Evolutionary conservation across 2,329 filamentous ascomycete genomes (phyloP), one percentile per base, ranked within the genome.

Genomic region (Arthrobotrys megalospora): DNA sequence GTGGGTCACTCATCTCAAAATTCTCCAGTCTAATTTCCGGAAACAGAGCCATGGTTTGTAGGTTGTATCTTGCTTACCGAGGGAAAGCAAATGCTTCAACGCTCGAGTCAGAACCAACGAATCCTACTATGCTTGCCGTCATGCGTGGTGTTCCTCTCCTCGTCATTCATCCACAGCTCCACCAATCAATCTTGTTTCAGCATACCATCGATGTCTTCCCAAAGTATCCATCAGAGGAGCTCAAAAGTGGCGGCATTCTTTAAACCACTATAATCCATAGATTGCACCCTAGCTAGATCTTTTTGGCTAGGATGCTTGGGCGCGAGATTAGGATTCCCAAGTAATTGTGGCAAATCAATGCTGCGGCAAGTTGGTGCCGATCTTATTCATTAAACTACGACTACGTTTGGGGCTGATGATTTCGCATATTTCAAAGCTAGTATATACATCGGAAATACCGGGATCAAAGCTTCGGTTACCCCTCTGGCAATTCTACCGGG

Each of bases 381-480:
- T 63, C 53, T 32, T 24, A 48, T 36, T 43, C 16, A 58, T 48
- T 32, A 60, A 41, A 38, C 21, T 55, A 24, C 7, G 52, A 12
- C 52, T 6, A 5, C 24, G 34, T 60, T 60, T 28, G 52, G 24
- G 36, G 34, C n/a, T 48, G 16, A 19, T 14, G 5, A 19, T 41
- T 63, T 45, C n/a, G 8, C 14, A 45, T 21, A n/a, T 43, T 53
- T 41, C 55, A 32, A 48, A 24, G 21, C 28, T 21, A 19, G 38
- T 8, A 24, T 41, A 43, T 19, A 32, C 14, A 45, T 63, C 55
- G n/a, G 67, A 43, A 52, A 28, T 32, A 63, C 67, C 45, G 28
- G 67, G 11, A 28, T 52, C 12, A 12, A n/a, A 62, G 7, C 43
- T 63, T 70, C 67, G 43, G 48, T 21, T 67, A 55, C 36, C 36